These are phyloP conservation scores for Dichomitus squalens DNA, from an alignment of 1,284 basidiomycete genomes.

Conservation along the genomic window DNA sequence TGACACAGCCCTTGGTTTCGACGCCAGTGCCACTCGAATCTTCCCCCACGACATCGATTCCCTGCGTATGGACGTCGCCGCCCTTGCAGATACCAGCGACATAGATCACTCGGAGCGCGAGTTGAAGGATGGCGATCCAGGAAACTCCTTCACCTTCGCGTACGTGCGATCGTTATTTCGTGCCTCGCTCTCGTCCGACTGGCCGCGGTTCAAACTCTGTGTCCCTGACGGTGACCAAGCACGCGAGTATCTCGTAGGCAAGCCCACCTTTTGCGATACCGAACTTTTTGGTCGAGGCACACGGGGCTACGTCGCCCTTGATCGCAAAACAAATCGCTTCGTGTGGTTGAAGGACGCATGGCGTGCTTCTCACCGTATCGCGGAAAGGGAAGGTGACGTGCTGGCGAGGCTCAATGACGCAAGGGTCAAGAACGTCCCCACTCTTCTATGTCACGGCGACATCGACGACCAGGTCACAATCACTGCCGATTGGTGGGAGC, in stretches of 20 bases:
- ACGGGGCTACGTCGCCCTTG: too few species aligned
- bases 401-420: constrained; percentile 2
- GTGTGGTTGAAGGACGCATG: constrained; percentile 17
- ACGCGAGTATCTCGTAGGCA: constrained; percentile 8
- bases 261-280: not conserved
- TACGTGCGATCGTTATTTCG: constrained; percentile 3
- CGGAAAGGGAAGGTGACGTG: constrained; percentile 8
- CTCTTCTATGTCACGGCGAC: constrained; percentile 14
- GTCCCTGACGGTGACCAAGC: not conserved
- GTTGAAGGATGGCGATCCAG: not conserved
- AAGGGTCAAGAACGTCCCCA: not conserved
- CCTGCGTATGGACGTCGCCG: not conserved
- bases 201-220: constrained; percentile 1
- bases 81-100: not conserved
- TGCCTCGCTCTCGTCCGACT: not conserved
- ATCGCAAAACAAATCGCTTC: not conserved
- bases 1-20: constrained; percentile 5
- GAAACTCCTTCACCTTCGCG: not conserved
- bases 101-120: not conserved
- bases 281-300: constrained; percentile 6
- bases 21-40: constrained; percentile 5
- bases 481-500: not conserved
- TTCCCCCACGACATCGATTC: not conserved
- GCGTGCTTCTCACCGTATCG: constrained; percentile 1
- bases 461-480: constrained; percentile 3